Base-by-base conservation (phyloP, 2,329 filamentous ascomycete genomes). In the Venturia nashicola region DNA sequence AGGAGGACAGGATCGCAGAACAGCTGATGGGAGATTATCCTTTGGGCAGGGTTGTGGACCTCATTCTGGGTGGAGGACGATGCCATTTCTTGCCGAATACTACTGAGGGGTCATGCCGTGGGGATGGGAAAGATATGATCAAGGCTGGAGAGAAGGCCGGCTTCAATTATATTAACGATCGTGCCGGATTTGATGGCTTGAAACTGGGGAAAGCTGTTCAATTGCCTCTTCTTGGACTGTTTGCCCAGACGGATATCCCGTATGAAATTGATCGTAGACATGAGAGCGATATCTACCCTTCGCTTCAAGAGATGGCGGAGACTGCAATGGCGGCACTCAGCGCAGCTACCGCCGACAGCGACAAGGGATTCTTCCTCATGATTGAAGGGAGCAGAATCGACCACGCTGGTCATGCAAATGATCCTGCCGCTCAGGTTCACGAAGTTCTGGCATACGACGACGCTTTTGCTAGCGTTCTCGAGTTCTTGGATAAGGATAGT, bases 311-410 rank as follows among this genome's bases (percentile, higher is more conserved):
- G 76, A 97, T 97, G 91, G 85, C 93, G 9, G 82, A 83, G 68
- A 90, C 90, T 18, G 93, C 94, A 0, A 79, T 99, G 66, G 84
- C 82, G 16, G 86, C 90, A 1, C 83, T 99, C 32, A 88, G 88
- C 67, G 85, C 86, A 65, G 94, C 92, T 0, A 97, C 94, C 0
- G 81, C 84, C 71, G 81, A 92, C 71, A 91, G 84, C 67, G 91
- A 97, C 51, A 86, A 95, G 75, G 94, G 94, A 5, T 99, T 97
- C 80, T 99, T 99, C 77, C 80, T 99, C 69, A 96, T 99, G 93
- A 95, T 99, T 66, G 94, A 99, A 76, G 94, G 92, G 5, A 96
- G 57, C 70, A 83, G 94, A 51, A 97, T 99, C 70, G 94, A 99
- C 71, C 94, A 99, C 73, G 93, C 94, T 4, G 94, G 91, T 60